These are phyloP conservation scores for Cercophora newfieldiana DNA, from an alignment of 495 filamentous ascomycete species.

Conservation along the genomic window DNA sequence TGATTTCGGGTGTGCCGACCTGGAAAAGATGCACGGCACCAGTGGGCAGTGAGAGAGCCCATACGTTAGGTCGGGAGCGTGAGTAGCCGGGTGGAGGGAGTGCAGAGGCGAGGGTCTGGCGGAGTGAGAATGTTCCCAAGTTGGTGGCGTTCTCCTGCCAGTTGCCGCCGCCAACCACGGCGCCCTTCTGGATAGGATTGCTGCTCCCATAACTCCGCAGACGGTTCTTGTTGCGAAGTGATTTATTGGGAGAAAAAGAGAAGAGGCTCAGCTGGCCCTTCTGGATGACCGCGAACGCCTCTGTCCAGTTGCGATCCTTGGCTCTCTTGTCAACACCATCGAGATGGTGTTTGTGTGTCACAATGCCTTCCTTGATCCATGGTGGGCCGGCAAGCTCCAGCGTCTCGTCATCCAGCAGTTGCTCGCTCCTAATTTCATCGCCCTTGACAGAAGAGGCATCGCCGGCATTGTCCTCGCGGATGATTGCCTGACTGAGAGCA, in stretches of 20 bases:
- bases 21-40: constrained; percentile 97
- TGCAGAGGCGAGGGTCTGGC: constrained; percentile 88
- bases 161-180: constrained; percentile 88
- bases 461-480: constrained; percentile 76
- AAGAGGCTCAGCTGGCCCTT: constrained; percentile 96
- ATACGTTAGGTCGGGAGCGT: constrained; percentile 85
- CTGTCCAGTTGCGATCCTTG: constrained; percentile 89
- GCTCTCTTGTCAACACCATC: constrained; percentile 86
- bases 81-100: constrained; percentile 92
- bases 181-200: constrained; percentile 48
- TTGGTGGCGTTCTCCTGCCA: constrained; percentile 95
- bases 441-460: constrained; percentile 52
- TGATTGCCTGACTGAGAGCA: constrained; percentile 93
- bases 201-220: constrained; percentile 30
- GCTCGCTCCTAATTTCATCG: constrained; percentile 56
- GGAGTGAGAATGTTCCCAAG: constrained; percentile 80
- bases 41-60: constrained; percentile 88
- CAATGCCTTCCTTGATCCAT: constrained; percentile 95
- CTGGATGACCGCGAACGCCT: constrained; percentile 97
- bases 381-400: constrained; percentile 88
- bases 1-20: constrained; percentile 92
- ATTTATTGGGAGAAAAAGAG: constrained; percentile 79
- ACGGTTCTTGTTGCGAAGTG: constrained; percentile 68
- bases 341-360: constrained; percentile 95
- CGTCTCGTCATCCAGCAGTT: constrained; percentile 86